Base-by-base conservation (phyloP, 352 stramenopile genomes). In the Peronospora destructor region DNA sequence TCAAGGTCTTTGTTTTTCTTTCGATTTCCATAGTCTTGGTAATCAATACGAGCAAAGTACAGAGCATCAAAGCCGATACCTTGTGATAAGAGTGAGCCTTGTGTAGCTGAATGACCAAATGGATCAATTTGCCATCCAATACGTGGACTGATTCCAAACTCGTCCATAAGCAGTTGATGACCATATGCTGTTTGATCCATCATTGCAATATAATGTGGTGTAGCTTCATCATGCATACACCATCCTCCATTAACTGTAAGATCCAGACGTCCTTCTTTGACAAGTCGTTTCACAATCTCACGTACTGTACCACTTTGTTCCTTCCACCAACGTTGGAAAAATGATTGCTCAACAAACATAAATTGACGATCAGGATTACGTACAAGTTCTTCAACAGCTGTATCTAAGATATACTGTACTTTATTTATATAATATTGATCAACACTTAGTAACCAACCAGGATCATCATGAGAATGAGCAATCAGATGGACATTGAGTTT, bases 181-280 rank as follows among this genome's bases (percentile, higher is more conserved):
- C 96, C 96, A 40, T 97, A 89, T 12, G 95, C 96, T 3, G 95
- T 99, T 66, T 99, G 94, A 76, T 99, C 96, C 51, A 99, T 85
- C 93, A 99, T 98, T 17, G 88, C 95, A 25, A 95, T 92, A 62
- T 96, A 98, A 72, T 98, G 92, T 34, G 95, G 78, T 11, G 85
- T 83, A 3, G 95, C 96, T 61, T 99, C 96, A 66, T 99, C 96
- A 56, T 98, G 95, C 96, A 99, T 99, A 66, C 83, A 95, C 96
- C 96, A 99, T 36, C 95, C 96, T 30, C 95, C 95, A 53, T 98
- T 98, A 50, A 95, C 86, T 50, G 64, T 85, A 4, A 98, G 95
- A 45, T 94, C 84, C 5, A 98, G 73, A 12, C 95, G 91, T 0
- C 91, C 79, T 30, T 96, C 82, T 16, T 78, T 68, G 9, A 98